phyloP scores from a whole-genome alignment of 2,329 filamentous ascomycete species.

The Colletotrichum sp. region DNA sequence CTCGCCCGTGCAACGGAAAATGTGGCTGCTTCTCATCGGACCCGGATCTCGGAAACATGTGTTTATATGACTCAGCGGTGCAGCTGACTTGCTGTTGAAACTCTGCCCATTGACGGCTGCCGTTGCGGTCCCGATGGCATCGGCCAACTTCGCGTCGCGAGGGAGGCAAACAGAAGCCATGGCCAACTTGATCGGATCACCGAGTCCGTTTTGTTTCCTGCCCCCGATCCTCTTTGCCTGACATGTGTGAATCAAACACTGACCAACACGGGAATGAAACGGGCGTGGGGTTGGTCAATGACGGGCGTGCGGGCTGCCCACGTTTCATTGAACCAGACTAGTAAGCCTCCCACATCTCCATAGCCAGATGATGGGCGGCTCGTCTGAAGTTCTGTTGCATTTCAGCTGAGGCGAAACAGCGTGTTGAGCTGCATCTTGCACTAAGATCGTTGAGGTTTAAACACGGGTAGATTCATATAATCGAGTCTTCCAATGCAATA shows the following conservation, averaged over 20 bases:
- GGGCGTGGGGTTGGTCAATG: background rate
- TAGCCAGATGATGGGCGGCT: background rate
- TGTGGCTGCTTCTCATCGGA: background rate
- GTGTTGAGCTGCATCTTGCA: background rate
- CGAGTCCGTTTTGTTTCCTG: background rate
- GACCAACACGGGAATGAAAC: background rate
- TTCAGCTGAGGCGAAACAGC: background rate
- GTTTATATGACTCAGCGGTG: background rate
- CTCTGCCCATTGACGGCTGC: background rate
- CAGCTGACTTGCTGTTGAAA: slow-evolving; percentile 1
- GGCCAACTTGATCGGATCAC: background rate
- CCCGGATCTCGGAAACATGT: background rate
- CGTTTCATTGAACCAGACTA: slow-evolving; percentile 2
- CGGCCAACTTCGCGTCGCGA: slow-evolving; percentile 14
- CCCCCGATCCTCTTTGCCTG: background rate
- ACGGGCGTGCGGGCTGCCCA: background rate
- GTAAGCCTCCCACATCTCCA: background rate
- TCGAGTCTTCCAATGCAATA: background rate
- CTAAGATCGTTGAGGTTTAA: background rate
- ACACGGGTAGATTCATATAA: background rate
- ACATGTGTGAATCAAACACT: background rate
- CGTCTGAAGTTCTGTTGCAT: slow-evolving; percentile 1
- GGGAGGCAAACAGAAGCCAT: background rate
- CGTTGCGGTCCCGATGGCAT: background rate
- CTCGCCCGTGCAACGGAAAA: background rate